Evolutionary conservation across 306 rosid species (phyloP).

Genomic region (Sicyos edulis): DNA sequence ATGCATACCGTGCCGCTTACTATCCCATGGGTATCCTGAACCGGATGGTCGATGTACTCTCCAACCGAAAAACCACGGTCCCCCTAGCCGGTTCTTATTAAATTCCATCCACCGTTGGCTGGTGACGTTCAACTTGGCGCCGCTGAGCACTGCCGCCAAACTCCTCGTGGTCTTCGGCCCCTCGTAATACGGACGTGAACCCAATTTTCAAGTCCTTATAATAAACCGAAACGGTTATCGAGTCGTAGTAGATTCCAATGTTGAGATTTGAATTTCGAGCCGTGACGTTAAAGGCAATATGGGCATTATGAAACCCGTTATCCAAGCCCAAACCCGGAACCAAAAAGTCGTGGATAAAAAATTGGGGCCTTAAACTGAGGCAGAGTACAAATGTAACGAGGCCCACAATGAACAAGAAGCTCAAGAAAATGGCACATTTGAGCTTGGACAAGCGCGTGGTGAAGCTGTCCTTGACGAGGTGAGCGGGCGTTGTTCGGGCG

Average conservation of each 20-base stretch:
- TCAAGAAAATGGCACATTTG: constrained; percentile 54
- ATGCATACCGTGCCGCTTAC: constrained; percentile 58
- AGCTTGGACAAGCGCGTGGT: constrained; percentile 58
- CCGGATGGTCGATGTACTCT: constrained; percentile 45
- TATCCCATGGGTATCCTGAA: constrained; percentile 60
- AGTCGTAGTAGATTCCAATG: constrained; percentile 52
- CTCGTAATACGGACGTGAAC: constrained; percentile 43
- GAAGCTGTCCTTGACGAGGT: constrained; percentile 74
- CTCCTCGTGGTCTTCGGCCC: constrained; percentile 53
- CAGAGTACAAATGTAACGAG: constrained; percentile 55
- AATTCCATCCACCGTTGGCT: constrained; percentile 60
- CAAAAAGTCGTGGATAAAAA: constrained; percentile 51
- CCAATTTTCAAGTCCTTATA: constrained; percentile 57
- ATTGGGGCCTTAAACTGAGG: constrained; percentile 81
- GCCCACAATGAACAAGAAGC: constrained; percentile 48
- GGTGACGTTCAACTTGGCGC: constrained; percentile 44
- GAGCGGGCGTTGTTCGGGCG: constrained; percentile 34
- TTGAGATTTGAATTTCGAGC: constrained; percentile 72
- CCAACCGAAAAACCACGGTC: constrained; percentile 53
- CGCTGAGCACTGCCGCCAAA: constrained; percentile 35
- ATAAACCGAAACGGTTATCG: constrained; percentile 46
- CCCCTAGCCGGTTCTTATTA: constrained; percentile 46
- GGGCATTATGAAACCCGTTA: constrained; percentile 41
- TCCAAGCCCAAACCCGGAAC: constrained; percentile 48
- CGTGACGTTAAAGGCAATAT: constrained; percentile 35